phyloP scores from a whole-genome alignment of 345 rosid genomes.

The Brassica juncea region DNA sequence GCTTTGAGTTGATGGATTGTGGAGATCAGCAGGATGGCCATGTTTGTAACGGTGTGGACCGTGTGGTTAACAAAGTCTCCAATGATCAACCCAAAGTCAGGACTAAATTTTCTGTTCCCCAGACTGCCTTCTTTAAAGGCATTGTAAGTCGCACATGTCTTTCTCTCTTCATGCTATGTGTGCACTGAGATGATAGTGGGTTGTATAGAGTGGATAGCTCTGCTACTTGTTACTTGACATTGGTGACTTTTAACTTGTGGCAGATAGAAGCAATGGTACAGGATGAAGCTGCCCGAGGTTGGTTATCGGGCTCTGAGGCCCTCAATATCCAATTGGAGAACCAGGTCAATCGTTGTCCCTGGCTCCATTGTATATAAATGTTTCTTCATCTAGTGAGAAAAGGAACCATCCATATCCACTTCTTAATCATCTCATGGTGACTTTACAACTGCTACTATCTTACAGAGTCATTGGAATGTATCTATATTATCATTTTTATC shows the following conservation, averaged over 20 bases:
- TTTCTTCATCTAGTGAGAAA: not conserved
- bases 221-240: not conserved
- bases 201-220: not conserved
- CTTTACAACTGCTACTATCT: conserved; percentile 6
- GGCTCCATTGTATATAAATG: not conserved
- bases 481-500: too few relatives aligned
- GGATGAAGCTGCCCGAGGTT: conserved; percentile 65
- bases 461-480: conserved; percentile 1
- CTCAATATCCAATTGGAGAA: conserved; percentile 69
- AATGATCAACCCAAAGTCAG: conserved; percentile 92
- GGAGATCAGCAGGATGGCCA: conserved; percentile 72
- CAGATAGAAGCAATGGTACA: conserved; percentile 83
- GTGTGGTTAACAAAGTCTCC: conserved; percentile 72
- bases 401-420: not conserved
- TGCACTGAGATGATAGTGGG: not conserved
- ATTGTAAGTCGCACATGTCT: conserved; percentile 56
- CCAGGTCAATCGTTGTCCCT: conserved; percentile 58
- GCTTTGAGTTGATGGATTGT: conserved; percentile 80
- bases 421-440: not conserved
- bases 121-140: conserved; percentile 75
- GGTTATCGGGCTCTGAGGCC: conserved; percentile 64
- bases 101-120: conserved; percentile 73
- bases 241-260: conserved; percentile 21
- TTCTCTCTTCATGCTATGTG: not conserved
- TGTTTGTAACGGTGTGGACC: conserved; percentile 78